A percentile compares a stretch with the other conserved stretches of the same genome.
Conservation (phyloP, 805 yeast genomes). For the Isabelozyma heimii region DNA sequence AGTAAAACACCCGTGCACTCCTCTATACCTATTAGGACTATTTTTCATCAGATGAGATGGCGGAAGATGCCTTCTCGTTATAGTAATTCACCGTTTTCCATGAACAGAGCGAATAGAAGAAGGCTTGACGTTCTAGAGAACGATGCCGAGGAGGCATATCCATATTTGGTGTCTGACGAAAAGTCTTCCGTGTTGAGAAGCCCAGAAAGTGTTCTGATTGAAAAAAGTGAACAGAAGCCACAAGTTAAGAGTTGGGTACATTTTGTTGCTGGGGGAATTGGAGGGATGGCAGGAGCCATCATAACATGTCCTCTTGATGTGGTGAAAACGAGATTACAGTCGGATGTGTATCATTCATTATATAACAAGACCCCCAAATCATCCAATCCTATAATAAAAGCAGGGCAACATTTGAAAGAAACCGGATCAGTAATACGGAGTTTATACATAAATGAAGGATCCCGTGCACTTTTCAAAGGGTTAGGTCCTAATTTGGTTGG, state of each 20-base stretch:
- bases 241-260: slow-evolving; percentile 56
- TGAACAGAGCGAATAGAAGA: neutral
- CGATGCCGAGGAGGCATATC: slow-evolving; percentile 59
- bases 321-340: slow-evolving; percentile 91
- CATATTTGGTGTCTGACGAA: slow-evolving; percentile 71
- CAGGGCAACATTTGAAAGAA: slow-evolving; percentile 73
- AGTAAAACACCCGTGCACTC: neutral
- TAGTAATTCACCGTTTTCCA: neutral
- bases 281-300: slow-evolving; percentile 97
- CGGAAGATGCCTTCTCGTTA: neutral
- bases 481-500: slow-evolving; percentile 96
- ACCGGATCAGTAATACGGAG: slow-evolving; percentile 69
- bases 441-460: slow-evolving; percentile 76
- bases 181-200: slow-evolving; percentile 54
- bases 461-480: slow-evolving; percentile 86
- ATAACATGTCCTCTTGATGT: slow-evolving; percentile 95
- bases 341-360: slow-evolving; percentile 69
- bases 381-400: slow-evolving; percentile 39
- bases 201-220: slow-evolving; percentile 24
- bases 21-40: neutral
- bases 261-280: slow-evolving; percentile 88
- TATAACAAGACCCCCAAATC: slow-evolving; percentile 50
- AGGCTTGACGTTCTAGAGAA: slow-evolving; percentile 25
- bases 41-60: neutral
- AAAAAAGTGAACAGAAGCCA: slow-evolving; percentile 4